A percentile compares a stretch with the other conserved stretches of the same genome.
These are phyloP conservation scores for Melastoma candidum DNA, from an alignment of 441 rosid species.

Conservation along the genomic window DNA sequence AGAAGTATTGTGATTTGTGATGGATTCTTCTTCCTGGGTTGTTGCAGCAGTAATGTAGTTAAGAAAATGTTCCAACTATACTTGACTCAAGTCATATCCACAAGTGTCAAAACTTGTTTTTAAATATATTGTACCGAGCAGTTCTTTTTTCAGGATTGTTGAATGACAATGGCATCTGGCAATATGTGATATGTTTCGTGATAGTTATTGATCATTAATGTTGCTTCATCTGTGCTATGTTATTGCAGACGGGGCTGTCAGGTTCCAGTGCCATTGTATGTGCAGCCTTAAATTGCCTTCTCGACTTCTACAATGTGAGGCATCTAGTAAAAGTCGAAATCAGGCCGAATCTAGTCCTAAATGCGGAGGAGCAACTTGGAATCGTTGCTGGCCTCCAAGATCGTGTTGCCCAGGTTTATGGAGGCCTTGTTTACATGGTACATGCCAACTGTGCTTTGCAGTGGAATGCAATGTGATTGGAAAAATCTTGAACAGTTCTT, in stretches of 20 bases:
- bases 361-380: slow-evolving; percentile 78
- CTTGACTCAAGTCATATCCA: too few species aligned
- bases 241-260: slow-evolving; percentile 72
- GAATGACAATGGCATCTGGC: too few species aligned
- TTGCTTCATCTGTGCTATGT: slow-evolving; percentile 21
- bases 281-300: slow-evolving; percentile 80
- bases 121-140: too few species aligned
- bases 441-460: slow-evolving; percentile 4
- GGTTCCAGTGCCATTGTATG: slow-evolving; percentile 92
- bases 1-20: too few species aligned
- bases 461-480: not conserved
- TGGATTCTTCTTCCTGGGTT: too few species aligned
- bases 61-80: too few species aligned
- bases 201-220: not conserved
- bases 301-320: slow-evolving; percentile 76
- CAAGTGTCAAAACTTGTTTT: too few species aligned
- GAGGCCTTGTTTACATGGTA: slow-evolving; percentile 93
- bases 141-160: too few species aligned
- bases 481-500: not conserved
- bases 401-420: slow-evolving; percentile 92
- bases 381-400: slow-evolving; percentile 97
- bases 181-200: too few species aligned
- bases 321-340: slow-evolving; percentile 57
- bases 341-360: slow-evolving; percentile 57
- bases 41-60: too few species aligned